Percentiles rank a stretch among this genome's conserved stretches.
Conservation (phyloP, 257 asterid species). For the Echium plantagineum region DNA sequence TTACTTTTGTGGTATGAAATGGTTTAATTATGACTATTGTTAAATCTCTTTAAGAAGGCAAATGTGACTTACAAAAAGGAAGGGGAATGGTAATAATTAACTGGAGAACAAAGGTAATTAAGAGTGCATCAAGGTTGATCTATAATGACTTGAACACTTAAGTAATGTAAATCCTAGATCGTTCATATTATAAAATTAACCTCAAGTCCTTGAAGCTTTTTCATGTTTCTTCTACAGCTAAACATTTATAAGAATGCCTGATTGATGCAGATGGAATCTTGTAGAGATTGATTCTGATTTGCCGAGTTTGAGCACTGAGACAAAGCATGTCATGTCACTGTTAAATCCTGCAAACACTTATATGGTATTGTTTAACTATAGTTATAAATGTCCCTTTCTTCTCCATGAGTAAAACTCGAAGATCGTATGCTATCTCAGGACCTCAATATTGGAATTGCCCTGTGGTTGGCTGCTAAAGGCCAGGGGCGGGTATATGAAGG, state of each 20-base stretch:
- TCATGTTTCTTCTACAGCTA: not conserved
- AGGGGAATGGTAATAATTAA: too few species aligned
- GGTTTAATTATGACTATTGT: not conserved
- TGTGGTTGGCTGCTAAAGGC: slow-evolving; percentile 94
- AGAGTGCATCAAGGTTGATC: not conserved
- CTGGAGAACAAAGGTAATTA: not conserved
- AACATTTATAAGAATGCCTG: slow-evolving; percentile 4
- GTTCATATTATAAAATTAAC: not conserved
- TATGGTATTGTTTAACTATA: slow-evolving; percentile 48
- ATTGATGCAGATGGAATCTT: slow-evolving; percentile 81
- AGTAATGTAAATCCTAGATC: not conserved
- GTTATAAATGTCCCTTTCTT: not conserved
- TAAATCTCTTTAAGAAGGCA: too few species aligned
- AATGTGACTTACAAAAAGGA: too few species aligned
- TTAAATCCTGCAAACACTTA: slow-evolving; percentile 86
- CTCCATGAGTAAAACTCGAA: not conserved
- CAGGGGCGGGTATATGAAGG: slow-evolving; percentile 62
- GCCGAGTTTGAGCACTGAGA: slow-evolving; percentile 50
- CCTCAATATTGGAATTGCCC: slow-evolving; percentile 85
- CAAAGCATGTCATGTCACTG: slow-evolving; percentile 71
- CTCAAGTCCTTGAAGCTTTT: not conserved
- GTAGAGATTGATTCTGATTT: slow-evolving; percentile 87
- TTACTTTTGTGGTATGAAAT: not conserved
- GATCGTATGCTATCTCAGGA: slow-evolving; percentile 37
- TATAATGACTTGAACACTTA: not conserved